A percentile compares a stretch with the other conserved stretches of the same genome.
Evolutionary conservation across 176 grass and related monocot genomes (phyloP).

Genomic region (Carex cristatella): DNA sequence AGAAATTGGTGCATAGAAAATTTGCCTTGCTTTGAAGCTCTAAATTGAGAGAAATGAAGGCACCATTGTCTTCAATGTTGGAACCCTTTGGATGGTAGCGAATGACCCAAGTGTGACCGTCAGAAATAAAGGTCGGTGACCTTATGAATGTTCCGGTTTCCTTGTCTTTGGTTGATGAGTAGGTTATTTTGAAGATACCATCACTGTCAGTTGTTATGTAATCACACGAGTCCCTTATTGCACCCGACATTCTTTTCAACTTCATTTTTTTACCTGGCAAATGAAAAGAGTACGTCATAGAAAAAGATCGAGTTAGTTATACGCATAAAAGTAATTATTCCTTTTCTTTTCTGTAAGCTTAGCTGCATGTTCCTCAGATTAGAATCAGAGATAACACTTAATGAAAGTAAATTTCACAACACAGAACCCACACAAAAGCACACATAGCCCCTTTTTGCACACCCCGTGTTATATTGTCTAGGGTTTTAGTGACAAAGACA

Average conservation of each 20-base stretch:
- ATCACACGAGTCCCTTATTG: background rate
- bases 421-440: background rate
- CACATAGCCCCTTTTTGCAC: no score
- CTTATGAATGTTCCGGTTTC: background rate
- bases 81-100: slow-evolving; percentile 14
- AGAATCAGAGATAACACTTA: background rate
- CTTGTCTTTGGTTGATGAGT: background rate
- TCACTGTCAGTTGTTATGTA: background rate
- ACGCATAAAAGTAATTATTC: background rate
- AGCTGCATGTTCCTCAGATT: background rate
- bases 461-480: no score
- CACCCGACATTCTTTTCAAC: background rate
- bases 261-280: background rate
- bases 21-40: background rate
- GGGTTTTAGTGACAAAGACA: no score
- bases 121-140: slow-evolving; percentile 13
- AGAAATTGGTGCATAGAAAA: background rate
- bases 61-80: background rate
- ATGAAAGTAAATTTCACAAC: background rate
- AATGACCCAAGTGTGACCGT: slow-evolving; percentile 20
- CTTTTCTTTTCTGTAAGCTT: background rate
- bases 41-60: slow-evolving; percentile 20
- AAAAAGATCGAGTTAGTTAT: background rate
- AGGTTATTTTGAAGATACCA: slow-evolving; percentile 8
- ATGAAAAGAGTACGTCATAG: background rate